Base-by-base conservation (phyloP, 179 eudicot genomes). In the Pouteria campechiana region DNA sequence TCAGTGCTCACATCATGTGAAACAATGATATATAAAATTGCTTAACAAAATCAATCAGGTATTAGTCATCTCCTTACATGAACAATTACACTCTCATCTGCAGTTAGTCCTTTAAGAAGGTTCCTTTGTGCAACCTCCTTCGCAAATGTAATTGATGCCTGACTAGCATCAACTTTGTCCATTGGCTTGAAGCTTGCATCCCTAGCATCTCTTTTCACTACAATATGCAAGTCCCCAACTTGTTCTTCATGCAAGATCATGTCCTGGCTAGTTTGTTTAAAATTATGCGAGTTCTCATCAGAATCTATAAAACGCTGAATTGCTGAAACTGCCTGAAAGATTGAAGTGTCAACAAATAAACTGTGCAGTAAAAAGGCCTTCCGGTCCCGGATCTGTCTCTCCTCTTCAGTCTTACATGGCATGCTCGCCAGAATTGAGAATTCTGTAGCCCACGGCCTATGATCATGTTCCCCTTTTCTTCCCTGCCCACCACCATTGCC, bases 401-500 rank as follows among this genome's bases (percentile, higher is more conserved):
- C 92, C 50, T 86, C 96, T 63, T 86, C 98, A 8, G 96, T 90
- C 58, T 77, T 77, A 72, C 94, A 79, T 50, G 96, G 96, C 52
- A 86, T 63, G 45, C 51, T 70, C 28, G 93, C 75, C 68, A 90
- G 50, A 32, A 80, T 59, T 1, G 96, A 80, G 57, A 90, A 82
- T 38, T 86, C 93, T 6, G 96, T 90, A 19, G 96, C 98, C 98
- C 98, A 90, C 32, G 81, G 85, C 42, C 88, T 78, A 51, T 29
- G 65, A 63, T 82, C 81, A 50, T 82, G 67, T 44, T 75, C 73
- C 20, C 81, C 88, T 17, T 52, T 37, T 55, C 81, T 75, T 67
- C 96, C 94, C 55, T 76, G 96, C 31, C 98, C 96, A 37, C 96
- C 98, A 12, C 96, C 96, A 63, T 73, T 69, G 27, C 98, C 98